These are phyloP conservation scores for Pestalotiopsis sp. DNA, from an alignment of 2,329 filamentous ascomycete species.

Conservation along the genomic window DNA sequence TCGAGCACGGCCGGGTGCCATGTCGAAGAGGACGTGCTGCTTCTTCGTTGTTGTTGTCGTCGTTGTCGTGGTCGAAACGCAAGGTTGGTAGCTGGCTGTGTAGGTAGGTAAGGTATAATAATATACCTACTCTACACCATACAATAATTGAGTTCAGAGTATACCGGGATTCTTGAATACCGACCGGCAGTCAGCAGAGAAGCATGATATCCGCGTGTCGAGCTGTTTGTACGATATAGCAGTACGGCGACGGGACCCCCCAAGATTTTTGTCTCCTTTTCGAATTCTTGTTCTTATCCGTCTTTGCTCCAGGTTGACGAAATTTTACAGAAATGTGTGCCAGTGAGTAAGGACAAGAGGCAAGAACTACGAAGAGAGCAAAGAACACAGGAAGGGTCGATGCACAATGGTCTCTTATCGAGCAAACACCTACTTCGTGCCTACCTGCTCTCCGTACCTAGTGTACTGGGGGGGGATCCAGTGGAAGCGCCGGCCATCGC, in stretches of 20 bases:
- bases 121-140: neutral
- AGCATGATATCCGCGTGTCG: neutral
- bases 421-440: neutral
- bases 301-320: neutral
- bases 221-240: neutral
- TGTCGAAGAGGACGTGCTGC: neutral
- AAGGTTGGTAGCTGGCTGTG: too few relatives aligned
- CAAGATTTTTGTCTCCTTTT: neutral
- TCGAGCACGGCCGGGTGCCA: constrained; percentile 6
- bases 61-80: neutral
- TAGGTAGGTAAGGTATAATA: too few relatives aligned
- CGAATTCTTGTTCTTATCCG: neutral
- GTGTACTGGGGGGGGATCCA: neutral
- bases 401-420: neutral
- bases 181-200: neutral
- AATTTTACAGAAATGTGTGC: neutral
- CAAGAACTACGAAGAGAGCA: neutral
- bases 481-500: neutral
- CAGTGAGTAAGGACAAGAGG: neutral
- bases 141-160: neutral
- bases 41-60: neutral
- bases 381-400: neutral
- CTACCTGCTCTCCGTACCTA: too few relatives aligned
- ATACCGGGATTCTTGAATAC: neutral
- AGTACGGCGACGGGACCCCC: neutral